Evolutionary conservation across 2,329 filamentous ascomycete genomes (phyloP).

Genomic region (Lasiodiplodia hormozganensis): DNA sequence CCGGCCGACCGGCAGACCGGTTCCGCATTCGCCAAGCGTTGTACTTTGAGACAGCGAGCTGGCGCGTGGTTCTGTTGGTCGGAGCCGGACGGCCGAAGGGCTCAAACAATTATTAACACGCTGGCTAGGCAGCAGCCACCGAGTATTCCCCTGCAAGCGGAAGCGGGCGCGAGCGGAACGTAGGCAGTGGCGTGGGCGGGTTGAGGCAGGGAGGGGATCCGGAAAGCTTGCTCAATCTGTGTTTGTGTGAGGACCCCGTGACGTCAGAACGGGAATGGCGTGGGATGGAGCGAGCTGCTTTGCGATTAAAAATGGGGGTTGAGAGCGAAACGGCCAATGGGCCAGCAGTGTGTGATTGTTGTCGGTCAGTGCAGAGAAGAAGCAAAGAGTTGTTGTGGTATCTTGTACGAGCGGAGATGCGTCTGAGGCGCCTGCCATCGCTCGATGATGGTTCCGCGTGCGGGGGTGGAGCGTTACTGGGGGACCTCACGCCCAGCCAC

Average conservation of each 20-base stretch:
- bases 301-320: background rate
- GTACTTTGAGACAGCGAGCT: background rate
- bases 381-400: background rate
- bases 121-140: background rate
- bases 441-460: background rate
- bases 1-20: slow-evolving; percentile 11
- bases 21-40: slow-evolving; percentile 4
- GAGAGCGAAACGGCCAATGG: background rate
- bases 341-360: background rate
- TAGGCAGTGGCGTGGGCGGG: background rate
- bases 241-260: background rate
- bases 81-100: background rate
- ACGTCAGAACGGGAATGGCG: background rate
- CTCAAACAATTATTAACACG: background rate
- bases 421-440: background rate
- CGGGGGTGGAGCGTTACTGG: background rate
- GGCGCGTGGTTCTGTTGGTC: background rate
- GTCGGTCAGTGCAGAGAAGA: background rate
- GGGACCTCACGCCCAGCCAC: background rate
- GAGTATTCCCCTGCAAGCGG: background rate
- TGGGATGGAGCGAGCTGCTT: background rate
- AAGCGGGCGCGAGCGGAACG: background rate
- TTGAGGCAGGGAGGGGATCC: background rate
- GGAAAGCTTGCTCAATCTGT: background rate
- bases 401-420: background rate